Evolutionary conservation across 1,139 yeast genomes (phyloP), one percentile per base, ranked within the genome.

Genomic region (Blastobotrys serpentis): DNA sequence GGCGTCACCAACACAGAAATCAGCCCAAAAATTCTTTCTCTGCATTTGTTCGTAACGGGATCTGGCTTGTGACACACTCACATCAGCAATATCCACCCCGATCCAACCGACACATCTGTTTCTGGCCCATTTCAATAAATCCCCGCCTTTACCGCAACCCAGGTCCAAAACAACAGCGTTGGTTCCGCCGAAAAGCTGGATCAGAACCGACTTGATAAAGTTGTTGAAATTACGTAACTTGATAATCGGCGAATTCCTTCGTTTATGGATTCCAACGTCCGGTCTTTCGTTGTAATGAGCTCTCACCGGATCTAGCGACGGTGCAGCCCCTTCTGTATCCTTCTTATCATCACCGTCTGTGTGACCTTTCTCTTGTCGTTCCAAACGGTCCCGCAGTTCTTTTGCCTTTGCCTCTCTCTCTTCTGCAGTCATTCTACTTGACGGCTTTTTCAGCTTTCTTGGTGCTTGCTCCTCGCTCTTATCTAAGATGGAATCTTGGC

Each of bases 131-230:
- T 92, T 92, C 60, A 86, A 80, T 60, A 94, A 71, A 69, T 92
- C 99, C 16, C 99, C 99, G 42, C 99, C 99, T 66, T 92, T 94
- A 13, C 99, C 99, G 68, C 98, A 92, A 18, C 97, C 96, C 48
- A 92, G 68, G 62, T 92, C 99, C 34, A 92, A 71, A 1, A 86
- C 87, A 13, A 75, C 73, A 29, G 77, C 78, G 6, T 50, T 47
- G 1, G 83, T 8, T n/a, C 23, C 40, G 1, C 49, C 80, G 66
- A 75, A 82, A 56, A 83, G 83, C 47, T 85, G 84, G 48, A 92
- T 79, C n/a, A 92, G 70, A 59, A 89, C 86, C 60, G 87, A 86
- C 66, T 92, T 92, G 62, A 92, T 84, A 56, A 92, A 87, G 64
- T 92, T 94, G 66, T 92, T 94, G 74, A 89, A 94, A 58, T 86